Base-by-base conservation (phyloP, 179 eudicot species). In the Silene vulgaris region DNA sequence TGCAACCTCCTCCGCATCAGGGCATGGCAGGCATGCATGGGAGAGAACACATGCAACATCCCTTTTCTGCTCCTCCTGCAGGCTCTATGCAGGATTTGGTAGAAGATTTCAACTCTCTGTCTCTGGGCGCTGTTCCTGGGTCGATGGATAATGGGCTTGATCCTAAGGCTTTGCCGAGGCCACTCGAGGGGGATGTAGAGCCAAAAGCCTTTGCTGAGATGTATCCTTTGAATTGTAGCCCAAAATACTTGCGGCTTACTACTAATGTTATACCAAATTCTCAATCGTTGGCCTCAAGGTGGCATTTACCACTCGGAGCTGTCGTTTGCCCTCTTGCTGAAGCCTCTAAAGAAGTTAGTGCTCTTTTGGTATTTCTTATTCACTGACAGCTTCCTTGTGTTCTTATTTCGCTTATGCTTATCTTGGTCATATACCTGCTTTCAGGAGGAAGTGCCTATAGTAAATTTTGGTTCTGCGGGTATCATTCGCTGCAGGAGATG, bases 261-360 rank as follows among this genome's bases (percentile, higher is more conserved):
- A 95, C 99, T 61, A 86, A 86, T 74, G 89, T 83, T 54, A 86
- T 95, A 65, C 99, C 99, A 20, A 89, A 81, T 84, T 90, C 99
- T 48, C 97, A 92, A 69, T 95, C 99, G 14, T 76, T 95, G 88
- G 87, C 88, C 74, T 92, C 99, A 56, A 87, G 96, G 83, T 95
- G 99, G 99, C 99, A 90, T 83, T 86, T 95, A 77, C 97, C 99
- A 72, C 90, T 95, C 76, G 99, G 99, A 82, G 96, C 95, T 67
- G 97, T 92, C 76, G 95, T 92, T 76, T 90, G 95, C 76, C 99
- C 99, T 48, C 95, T 95, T 67, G 99, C 97, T 20, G 96, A 89
- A 90, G 80, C 94, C 85, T 89, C 96, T 75, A 84, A 81, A 59
- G 97, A 92, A 87, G 98, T 95, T 79, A 83, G 93, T 80, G 65